Base-by-base conservation (phyloP, 768 basidiomycete genomes). In the Mycena galericulata region DNA sequence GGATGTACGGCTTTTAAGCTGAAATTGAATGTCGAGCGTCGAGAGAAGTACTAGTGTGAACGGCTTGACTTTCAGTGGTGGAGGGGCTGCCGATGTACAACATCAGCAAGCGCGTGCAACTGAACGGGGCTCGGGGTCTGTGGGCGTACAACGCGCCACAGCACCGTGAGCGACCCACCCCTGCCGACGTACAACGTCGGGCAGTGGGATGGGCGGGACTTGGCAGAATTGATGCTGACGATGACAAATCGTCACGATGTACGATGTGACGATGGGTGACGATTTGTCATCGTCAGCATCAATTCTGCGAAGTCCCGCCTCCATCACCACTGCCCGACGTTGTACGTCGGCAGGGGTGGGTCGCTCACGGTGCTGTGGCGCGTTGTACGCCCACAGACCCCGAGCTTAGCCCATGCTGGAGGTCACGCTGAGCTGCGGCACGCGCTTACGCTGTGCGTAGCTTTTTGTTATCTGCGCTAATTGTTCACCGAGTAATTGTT, bases 401-500 rank as follows among this genome's bases (percentile, higher is more conserved):
- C n/a, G 41, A 27, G 46, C 46, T 32, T 27, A 17, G 36, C 46
- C 43, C 47, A 57, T n/a, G n/a, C n/a, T 32, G 64, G 45, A 38
- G 30, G 14, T 6, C 8, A 7, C 40, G 36, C 62, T 59, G 45
- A 36, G 27, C 50, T 36, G 53, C 32, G 54, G 27, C 10, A 29
- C 45, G 9, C 30, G 15, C 46, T 57, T 27, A 63, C 53, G 24
- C 62, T 27, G 64, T 64, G 54, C 34, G 34, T 49, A 27, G 26
- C 51, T 53, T 29, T 54, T 63, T 56, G 36, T 65, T 58, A 49
- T 58, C 64, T 17, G 34, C 29, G 34, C 55, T 53, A 57, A 57
- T 68, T 62, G 67, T 68, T 68, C 61, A 20, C n/a, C n/a, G n/a
- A n/a, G 36, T 58, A 65, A 68, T 68, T 62, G 67, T 62, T 57